A percentile compares a stretch with the other conserved stretches of the same genome.
phyloP scores from a whole-genome alignment of 352 stramenopile species.

The Aphanomyces astaci region DNA sequence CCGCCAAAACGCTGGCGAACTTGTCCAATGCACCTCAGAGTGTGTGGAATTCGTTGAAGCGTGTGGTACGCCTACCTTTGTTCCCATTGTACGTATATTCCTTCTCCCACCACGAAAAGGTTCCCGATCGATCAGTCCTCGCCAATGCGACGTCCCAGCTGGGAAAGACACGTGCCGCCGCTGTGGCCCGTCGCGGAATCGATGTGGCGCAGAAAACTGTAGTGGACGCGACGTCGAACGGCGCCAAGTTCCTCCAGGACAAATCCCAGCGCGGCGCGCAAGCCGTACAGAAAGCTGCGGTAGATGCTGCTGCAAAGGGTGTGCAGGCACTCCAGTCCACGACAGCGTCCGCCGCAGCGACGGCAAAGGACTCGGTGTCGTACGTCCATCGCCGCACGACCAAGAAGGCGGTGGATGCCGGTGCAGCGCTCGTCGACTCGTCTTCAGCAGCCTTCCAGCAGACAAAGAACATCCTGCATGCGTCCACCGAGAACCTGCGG shows the following conservation, averaged over 20 bases:
- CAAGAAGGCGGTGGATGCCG: not conserved
- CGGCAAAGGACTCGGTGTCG: not conserved
- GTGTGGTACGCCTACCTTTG: not conserved
- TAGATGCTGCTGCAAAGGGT: not conserved
- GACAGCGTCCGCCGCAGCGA: not conserved
- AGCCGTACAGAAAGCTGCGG: not conserved
- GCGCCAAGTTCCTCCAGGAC: not conserved
- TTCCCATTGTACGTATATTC: not conserved
- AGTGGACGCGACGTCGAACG: not conserved
- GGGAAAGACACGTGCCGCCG: not conserved
- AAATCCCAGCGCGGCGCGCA: not conserved
- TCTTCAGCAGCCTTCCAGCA: not conserved
- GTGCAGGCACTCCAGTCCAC: not conserved
- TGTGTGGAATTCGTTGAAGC: not conserved
- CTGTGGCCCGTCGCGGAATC: not conserved
- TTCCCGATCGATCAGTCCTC: not conserved
- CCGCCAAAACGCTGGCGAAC: too few species aligned
- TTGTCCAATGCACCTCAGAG: not conserved
- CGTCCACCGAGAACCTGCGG: slow-evolving; percentile 26
- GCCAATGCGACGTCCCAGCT: not conserved
- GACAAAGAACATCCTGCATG: slow-evolving; percentile 36
- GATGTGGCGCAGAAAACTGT: not conserved
- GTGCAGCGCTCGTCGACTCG: not conserved
- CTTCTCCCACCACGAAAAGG: not conserved
- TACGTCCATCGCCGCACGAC: slow-evolving; percentile 4